Evolutionary conservation across 2,329 filamentous ascomycete species (phyloP).

Genomic region (Xylariales sp.): DNA sequence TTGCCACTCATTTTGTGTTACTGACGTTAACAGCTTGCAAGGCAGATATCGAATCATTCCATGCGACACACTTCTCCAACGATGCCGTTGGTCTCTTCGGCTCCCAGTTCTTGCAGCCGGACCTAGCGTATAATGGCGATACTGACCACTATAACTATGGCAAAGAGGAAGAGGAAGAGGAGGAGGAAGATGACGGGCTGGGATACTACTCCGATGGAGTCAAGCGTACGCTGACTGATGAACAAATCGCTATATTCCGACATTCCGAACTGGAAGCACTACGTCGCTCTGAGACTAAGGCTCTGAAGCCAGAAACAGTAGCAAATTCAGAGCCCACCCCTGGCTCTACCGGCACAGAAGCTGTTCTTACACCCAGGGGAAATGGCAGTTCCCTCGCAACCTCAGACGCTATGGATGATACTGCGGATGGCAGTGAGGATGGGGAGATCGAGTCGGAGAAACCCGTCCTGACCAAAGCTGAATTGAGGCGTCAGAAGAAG

Average conservation of each 20-base stretch:
- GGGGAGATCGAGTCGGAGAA: conserved; percentile 51
- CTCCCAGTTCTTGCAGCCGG: conserved; percentile 57
- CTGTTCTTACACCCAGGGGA: conserved; percentile 8
- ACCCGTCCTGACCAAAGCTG: conserved; percentile 44
- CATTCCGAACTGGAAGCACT: conserved; percentile 86
- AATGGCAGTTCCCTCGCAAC: conserved; percentile 6
- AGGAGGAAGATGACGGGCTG: conserved; percentile 70
- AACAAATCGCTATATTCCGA: conserved; percentile 89
- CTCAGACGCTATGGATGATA: conserved; percentile 37
- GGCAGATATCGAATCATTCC: conserved; percentile 71
- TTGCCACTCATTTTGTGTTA: neutral
- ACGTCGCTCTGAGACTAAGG: conserved; percentile 62
- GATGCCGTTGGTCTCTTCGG: conserved; percentile 60
- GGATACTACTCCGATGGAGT: conserved; percentile 89
- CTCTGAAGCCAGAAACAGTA: conserved; percentile 42
- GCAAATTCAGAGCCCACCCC: conserved; percentile 27
- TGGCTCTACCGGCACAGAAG: conserved; percentile 17
- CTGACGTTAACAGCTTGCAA: conserved; percentile 52
- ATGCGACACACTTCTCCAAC: conserved; percentile 68
- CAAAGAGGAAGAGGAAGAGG: neutral
- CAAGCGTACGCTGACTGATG: conserved; percentile 90
- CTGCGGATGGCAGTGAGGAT: conserved; percentile 47
- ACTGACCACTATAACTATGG: conserved; percentile 46
- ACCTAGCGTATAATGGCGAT: conserved; percentile 37
- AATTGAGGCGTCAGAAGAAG: conserved; percentile 50